A percentile compares a stretch with the other conserved stretches of the same genome.
Evolutionary conservation across 441 rosid genomes (phyloP).

Genomic region (Corymbia calophylla): DNA sequence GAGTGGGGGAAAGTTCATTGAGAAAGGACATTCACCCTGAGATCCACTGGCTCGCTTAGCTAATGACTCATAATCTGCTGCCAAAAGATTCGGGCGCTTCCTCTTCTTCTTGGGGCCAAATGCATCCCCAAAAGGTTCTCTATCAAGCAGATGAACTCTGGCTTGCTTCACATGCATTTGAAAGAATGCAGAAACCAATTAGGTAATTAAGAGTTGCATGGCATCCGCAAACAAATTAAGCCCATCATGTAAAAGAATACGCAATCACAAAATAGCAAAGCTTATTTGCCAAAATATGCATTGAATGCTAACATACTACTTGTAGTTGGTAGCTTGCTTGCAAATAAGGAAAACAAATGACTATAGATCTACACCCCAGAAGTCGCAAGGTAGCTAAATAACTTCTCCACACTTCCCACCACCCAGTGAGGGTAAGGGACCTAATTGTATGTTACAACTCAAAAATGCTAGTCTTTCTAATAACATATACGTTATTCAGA

Average conservation of each 20-base stretch:
- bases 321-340: neutral
- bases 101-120: conserved; percentile 81
- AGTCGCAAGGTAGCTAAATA: neutral
- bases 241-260: neutral
- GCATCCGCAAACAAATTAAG: neutral
- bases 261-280: neutral
- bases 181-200: neutral
- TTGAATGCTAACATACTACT: neutral
- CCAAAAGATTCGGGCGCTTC: conserved; percentile 77
- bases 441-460: neutral
- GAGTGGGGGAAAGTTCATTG: neutral
- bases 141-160: conserved; percentile 84
- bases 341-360: neutral
- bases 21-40: conserved; percentile 41
- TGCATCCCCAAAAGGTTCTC: conserved; percentile 79
- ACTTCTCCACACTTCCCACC: neutral
- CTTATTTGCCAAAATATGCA: neutral
- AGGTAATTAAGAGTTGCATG: neutral
- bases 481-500: neutral
- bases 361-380: neutral
- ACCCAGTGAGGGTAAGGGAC: neutral
- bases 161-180: conserved; percentile 46
- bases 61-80: conserved; percentile 77
- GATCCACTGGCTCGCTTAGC: conserved; percentile 70
- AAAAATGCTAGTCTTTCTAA: neutral